Evolutionary conservation across 805 yeast genomes (phyloP), one percentile per base, ranked within the genome.

Genomic region (Candida patagonica): DNA sequence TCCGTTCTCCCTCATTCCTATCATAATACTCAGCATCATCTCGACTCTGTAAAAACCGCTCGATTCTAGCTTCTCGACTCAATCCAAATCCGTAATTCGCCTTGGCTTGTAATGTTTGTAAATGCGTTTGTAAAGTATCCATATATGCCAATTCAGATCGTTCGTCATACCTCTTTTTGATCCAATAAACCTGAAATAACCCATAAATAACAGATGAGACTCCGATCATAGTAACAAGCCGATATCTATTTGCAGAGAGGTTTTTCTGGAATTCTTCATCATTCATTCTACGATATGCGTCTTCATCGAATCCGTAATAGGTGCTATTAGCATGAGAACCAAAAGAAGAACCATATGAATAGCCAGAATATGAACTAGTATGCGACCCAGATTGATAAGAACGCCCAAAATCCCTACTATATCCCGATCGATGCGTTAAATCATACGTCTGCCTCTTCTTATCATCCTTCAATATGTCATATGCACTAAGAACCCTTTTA

Each of bases 291-390:
- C 62, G 58, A 50, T 56, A 57, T 64, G 67, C 62, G 30, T 58
- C 53, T 13, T 61, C 50, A 33, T 74, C 70, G 52, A 68, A 70
- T 42, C 76, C 83, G 46, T 76, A 80, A 82, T 82, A 76, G n/a
- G n/a, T n/a, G n/a, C n/a, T n/a, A n/a, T n/a, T n/a, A n/a, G n/a
- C n/a, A n/a, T n/a, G n/a, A n/a, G n/a, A n/a, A n/a, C n/a, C n/a
- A n/a, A n/a, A n/a, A n/a, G n/a, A n/a, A 0, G 72, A 71, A 1
- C 77, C 77, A 0, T 82, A 80, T 36, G 63, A 70, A 75, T 79
- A 74, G 26, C 61, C 60, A 40, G 68, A 70, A 7, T 40, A 24
- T 6, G 21, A 35, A 12, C 24, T 17, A 15, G 38, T 36, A 38
- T 40, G 30, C 6, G 21, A 7, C 15, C 40, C 34, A 3, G 17